Evolutionary conservation across 2,329 filamentous ascomycete genomes (phyloP).

Genomic region (Colletotrichum sp.): DNA sequence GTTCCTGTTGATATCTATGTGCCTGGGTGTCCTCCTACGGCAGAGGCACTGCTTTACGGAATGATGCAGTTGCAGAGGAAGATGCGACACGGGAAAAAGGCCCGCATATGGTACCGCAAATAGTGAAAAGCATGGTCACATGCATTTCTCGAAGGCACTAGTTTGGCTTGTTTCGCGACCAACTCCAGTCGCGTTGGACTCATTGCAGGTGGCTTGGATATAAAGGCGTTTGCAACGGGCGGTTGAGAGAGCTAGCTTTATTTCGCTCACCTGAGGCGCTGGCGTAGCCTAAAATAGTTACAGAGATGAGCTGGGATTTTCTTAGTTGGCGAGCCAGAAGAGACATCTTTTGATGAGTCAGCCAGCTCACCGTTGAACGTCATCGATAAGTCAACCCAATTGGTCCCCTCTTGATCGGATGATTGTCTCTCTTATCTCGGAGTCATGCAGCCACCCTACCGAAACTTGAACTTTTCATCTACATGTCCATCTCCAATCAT

Average conservation of each 20-base stretch:
- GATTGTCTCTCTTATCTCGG: not conserved
- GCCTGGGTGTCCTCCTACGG: conserved; percentile 71
- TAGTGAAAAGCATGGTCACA: conserved; percentile 31
- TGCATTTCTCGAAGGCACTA: not conserved
- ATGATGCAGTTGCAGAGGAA: conserved; percentile 81
- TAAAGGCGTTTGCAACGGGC: not conserved
- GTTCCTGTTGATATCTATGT: conserved; percentile 83
- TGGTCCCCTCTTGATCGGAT: not conserved
- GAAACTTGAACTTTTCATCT: not conserved
- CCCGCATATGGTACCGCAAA: conserved; percentile 63
- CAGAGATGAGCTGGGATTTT: not conserved
- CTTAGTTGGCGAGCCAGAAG: not conserved
- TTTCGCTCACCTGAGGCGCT: not conserved
- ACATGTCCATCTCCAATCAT: not conserved
- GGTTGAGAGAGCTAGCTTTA: not conserved
- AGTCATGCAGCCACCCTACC: not conserved
- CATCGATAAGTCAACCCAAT: not conserved
- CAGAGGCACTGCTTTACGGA: conserved; percentile 68
- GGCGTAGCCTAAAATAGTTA: not conserved
- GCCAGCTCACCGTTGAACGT: not conserved
- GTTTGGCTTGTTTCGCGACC: not conserved
- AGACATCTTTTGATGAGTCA: not conserved
- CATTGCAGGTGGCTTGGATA: not conserved
- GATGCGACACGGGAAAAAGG: conserved; percentile 66
- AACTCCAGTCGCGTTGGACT: rapidly evolving